These are phyloP conservation scores for Raffaelea deltoideospora DNA, from an alignment of 2,329 filamentous ascomycete genomes.

Conservation along the genomic window DNA sequence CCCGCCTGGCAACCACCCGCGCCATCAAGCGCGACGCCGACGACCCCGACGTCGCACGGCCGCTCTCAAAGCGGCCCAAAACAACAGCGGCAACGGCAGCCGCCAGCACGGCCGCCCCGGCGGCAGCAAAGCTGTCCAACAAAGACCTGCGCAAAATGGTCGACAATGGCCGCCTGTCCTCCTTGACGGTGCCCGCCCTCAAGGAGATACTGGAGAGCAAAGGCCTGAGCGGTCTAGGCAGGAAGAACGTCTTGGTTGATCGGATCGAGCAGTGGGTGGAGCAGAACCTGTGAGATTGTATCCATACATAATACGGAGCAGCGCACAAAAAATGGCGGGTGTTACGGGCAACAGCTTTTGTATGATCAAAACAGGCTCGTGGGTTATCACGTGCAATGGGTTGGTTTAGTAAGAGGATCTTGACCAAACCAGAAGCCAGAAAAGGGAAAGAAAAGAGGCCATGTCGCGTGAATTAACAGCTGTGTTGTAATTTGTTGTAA, in stretches of 20 bases:
- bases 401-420: too few relatives aligned
- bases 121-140: constrained; percentile 20
- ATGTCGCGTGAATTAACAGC: too few relatives aligned
- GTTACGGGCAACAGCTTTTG: too few relatives aligned
- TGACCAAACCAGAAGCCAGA: too few relatives aligned
- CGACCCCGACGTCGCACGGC: constrained; percentile 17
- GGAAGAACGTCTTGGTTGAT: constrained; percentile 40
- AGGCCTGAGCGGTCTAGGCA: constrained; percentile 32
- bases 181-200: constrained; percentile 38
- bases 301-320: too few relatives aligned
- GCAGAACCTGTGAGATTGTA: constrained; percentile 18
- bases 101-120: constrained; percentile 14
- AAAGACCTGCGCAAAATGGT: constrained; percentile 31
- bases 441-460: too few relatives aligned
- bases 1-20: constrained; percentile 19
- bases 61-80: constrained; percentile 36
- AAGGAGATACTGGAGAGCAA: constrained; percentile 31
- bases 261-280: constrained; percentile 42
- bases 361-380: too few relatives aligned
- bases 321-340: too few relatives aligned
- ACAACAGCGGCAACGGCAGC: constrained; percentile 21
- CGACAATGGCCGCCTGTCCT: constrained; percentile 30
- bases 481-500: too few relatives aligned
- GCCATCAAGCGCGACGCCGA: constrained; percentile 37
- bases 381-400: too few relatives aligned